phyloP scores from a whole-genome alignment of 2,329 filamentous ascomycete genomes.

The Lasiodiplodia sp. region DNA sequence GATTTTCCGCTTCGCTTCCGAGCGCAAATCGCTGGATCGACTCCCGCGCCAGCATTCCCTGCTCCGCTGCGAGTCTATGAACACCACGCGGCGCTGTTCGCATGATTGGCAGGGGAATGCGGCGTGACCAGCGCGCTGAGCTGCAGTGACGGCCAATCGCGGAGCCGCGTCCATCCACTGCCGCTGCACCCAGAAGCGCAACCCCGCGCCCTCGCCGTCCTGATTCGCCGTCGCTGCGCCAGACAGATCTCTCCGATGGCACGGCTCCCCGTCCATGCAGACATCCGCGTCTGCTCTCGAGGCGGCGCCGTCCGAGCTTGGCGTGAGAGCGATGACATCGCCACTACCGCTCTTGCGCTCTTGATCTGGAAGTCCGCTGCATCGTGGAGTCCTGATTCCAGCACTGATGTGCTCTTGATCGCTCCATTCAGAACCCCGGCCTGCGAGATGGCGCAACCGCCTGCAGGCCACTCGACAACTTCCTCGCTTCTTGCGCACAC shows the following conservation, averaged over 20 bases:
- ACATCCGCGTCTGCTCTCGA: neutral
- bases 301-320: slow-evolving; percentile 19
- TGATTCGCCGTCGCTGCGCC: slow-evolving; percentile 15
- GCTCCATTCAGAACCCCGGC: slow-evolving; percentile 21
- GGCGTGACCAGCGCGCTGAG: slow-evolving; percentile 1
- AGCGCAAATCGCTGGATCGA: slow-evolving; percentile 23
- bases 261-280: slow-evolving; percentile 24
- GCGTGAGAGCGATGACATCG: slow-evolving; percentile 16
- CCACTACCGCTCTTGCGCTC: neutral
- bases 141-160: slow-evolving; percentile 21
- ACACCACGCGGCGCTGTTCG: slow-evolving; percentile 21
- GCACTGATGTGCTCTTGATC: slow-evolving; percentile 5
- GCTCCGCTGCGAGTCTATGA: slow-evolving; percentile 15
- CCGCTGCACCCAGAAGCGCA: neutral
- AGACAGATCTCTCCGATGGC: slow-evolving; percentile 26
- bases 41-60: slow-evolving; percentile 24
- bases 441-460: slow-evolving; percentile 23
- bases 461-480: neutral
- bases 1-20: slow-evolving; percentile 21
- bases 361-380: slow-evolving; percentile 8
- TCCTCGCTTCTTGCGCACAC: slow-evolving; percentile 18
- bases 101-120: slow-evolving; percentile 28
- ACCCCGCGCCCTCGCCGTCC: neutral
- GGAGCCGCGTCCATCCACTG: slow-evolving; percentile 8
- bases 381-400: neutral